Evolutionary conservation across 1,139 yeast genomes (phyloP).

Genomic region (Yamadazyma dushanensis): DNA sequence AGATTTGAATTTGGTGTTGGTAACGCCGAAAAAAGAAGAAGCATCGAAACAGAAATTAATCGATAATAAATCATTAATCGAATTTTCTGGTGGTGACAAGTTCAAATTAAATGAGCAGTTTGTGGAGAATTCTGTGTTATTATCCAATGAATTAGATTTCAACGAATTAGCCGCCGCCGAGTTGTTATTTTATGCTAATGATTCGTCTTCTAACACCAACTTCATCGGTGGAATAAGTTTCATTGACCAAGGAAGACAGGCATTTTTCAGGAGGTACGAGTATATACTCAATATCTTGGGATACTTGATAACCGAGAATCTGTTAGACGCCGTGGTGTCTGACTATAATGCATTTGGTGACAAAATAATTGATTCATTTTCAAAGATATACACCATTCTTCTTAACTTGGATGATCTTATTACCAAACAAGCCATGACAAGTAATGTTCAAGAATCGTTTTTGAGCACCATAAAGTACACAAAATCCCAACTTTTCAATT

Average conservation of each 20-base stretch:
- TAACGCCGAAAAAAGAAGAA: slow-evolving; percentile 54
- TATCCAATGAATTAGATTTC: slow-evolving; percentile 44
- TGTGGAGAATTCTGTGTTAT: slow-evolving; percentile 57
- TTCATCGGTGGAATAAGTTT: slow-evolving; percentile 50
- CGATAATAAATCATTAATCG: slow-evolving; percentile 51
- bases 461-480: slow-evolving; percentile 57
- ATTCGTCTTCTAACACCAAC: slow-evolving; percentile 29
- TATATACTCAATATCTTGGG: slow-evolving; percentile 71
- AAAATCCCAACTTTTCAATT: slow-evolving; percentile 59
- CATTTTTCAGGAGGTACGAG: slow-evolving; percentile 67
- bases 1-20: slow-evolving; percentile 52
- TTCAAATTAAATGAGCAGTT: slow-evolving; percentile 63
- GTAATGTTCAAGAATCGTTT: slow-evolving; percentile 46
- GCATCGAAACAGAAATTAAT: slow-evolving; percentile 50
- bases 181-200: slow-evolving; percentile 39
- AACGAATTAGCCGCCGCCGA: slow-evolving; percentile 41
- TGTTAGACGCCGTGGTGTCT: slow-evolving; percentile 22
- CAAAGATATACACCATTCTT: slow-evolving; percentile 55
- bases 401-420: slow-evolving; percentile 59
- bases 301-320: slow-evolving; percentile 45
- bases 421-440: slow-evolving; percentile 58
- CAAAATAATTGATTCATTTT: slow-evolving; percentile 53
- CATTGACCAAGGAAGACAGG: slow-evolving; percentile 69
- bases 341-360: slow-evolving; percentile 28
- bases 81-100: slow-evolving; percentile 56